These are phyloP conservation scores for Eucalyptus fibrosa DNA, from an alignment of 345 rosid genomes.

Conservation along the genomic window DNA sequence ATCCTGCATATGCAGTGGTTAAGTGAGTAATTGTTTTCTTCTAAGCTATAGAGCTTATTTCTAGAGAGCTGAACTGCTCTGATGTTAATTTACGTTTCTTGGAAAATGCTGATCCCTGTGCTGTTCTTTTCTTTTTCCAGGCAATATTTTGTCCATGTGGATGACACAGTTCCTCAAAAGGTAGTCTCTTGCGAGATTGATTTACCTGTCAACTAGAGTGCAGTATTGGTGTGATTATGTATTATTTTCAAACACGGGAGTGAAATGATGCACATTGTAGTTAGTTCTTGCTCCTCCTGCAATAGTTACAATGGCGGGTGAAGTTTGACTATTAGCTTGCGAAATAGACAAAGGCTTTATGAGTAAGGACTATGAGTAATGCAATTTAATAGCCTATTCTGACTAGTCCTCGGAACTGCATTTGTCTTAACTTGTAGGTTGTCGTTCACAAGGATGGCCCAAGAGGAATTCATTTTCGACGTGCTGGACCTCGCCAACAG, in stretches of 20 bases:
- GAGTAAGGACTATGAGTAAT: neutral
- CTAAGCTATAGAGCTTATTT: neutral
- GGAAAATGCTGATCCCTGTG: neutral
- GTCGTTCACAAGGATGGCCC: conserved; percentile 72
- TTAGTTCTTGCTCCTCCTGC: neutral
- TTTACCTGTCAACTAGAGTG: neutral
- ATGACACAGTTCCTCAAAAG: conserved; percentile 73
- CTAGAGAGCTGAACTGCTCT: neutral
- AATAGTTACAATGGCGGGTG: neutral
- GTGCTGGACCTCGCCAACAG: conserved; percentile 90
- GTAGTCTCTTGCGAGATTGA: conserved; percentile 7
- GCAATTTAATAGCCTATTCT: neutral
- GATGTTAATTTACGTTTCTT: neutral
- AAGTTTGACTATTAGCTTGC: neutral
- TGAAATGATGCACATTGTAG: neutral
- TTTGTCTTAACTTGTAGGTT: conserved; percentile 17
- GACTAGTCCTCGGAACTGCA: neutral
- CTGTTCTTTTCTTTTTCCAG: conserved; percentile 12
- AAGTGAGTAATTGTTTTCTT: conserved; percentile 31
- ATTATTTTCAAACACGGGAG: neutral
- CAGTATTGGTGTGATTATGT: neutral
- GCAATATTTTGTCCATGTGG: conserved; percentile 77
- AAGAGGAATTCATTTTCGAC: conserved; percentile 77
- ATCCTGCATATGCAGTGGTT: conserved; percentile 79
- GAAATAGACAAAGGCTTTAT: neutral